A percentile compares a stretch with the other conserved stretches of the same genome.
Evolutionary conservation across 495 filamentous ascomycete genomes (phyloP).

Genomic region (Wilcoxina mikolae): DNA sequence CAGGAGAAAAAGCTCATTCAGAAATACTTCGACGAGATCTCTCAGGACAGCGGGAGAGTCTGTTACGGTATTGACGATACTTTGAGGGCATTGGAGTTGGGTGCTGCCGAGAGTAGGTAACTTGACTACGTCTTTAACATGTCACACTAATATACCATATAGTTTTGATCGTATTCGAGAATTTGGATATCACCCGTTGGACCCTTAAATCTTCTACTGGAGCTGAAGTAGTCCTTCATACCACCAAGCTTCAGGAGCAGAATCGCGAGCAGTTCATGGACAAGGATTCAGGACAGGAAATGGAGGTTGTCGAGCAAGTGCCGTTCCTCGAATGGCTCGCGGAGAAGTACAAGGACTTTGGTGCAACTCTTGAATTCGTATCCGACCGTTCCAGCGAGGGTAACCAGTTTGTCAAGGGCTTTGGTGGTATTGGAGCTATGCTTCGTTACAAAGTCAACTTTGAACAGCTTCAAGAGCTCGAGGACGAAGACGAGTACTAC

Average conservation of each 20-base stretch:
- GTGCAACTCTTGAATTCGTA: slow-evolving; percentile 91
- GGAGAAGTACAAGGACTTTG: slow-evolving; percentile 93
- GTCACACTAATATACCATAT: slow-evolving; percentile 6
- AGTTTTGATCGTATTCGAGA: slow-evolving; percentile 88
- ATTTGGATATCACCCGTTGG: slow-evolving; percentile 86
- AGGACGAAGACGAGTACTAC: slow-evolving; percentile 98
- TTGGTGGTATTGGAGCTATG: slow-evolving; percentile 93
- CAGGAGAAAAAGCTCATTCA: slow-evolving; percentile 99
- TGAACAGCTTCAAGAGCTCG: slow-evolving; percentile 87
- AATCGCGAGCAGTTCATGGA: slow-evolving; percentile 80
- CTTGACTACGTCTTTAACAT: neutral
- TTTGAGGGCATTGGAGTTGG: slow-evolving; percentile 89
- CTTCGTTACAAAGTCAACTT: slow-evolving; percentile 99
- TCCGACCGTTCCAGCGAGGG: slow-evolving; percentile 92
- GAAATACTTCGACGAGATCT: slow-evolving; percentile 97
- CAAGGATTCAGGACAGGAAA: slow-evolving; percentile 86
- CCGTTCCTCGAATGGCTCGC: slow-evolving; percentile 98
- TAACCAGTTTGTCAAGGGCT: slow-evolving; percentile 99
- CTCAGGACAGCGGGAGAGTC: slow-evolving; percentile 84
- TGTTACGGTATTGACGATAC: slow-evolving; percentile 98
- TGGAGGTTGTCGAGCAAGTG: slow-evolving; percentile 73
- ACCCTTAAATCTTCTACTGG: slow-evolving; percentile 63
- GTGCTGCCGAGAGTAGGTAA: slow-evolving; percentile 61
- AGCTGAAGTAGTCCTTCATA: slow-evolving; percentile 60
- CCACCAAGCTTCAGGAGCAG: slow-evolving; percentile 68